Evolutionary conservation across 23 red algal genomes (phyloP), one percentile per base, ranked within the genome.

Genomic region (Gracilaria domingensis): DNA sequence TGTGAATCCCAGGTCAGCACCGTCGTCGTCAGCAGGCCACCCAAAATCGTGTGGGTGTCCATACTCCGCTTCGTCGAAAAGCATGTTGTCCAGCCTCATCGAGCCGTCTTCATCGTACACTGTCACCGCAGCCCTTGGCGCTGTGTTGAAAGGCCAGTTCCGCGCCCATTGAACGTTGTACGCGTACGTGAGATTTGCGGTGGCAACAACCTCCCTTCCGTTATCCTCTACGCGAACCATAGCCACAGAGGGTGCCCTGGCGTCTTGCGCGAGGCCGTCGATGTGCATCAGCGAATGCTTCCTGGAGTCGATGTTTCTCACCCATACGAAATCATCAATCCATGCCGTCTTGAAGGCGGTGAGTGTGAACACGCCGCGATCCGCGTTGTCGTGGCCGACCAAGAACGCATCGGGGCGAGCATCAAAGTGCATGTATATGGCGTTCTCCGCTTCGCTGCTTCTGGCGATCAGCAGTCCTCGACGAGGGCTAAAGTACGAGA

Each of bases 301-400:
- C 11, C 84, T 60, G 25, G 84, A 88, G 47, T 88, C 84, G 17
- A 73, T 17, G 49, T 76, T 76, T 8, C 23, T 12, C 12, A 47
- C 42, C 86, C 86, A 89, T 5, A 11, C 47, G 37, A 49, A 47
- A 24, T 88, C 54, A 26, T 89, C 72, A 14, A 89, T 49, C 72
- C 86, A 89, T 2, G 86, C 50, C 26, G 67, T 66, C 37, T 50
- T 66, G 42, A 89, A 54, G 3, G 86, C 70, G 8, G 48, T 82
- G 35, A 82, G 66, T 30, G 86, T 90, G 59, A 90, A 64, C 26
- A 81, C 48, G 23, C 73, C 88, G 28, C 88, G 88, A 36, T 91
- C 88, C 28, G 88, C 88, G 37, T 91, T 91, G 6, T 91, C 88
- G 58, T 91, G 88, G 5, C 88, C 88, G 7, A 77, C 77, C 16